Evolutionary conservation across 345 rosid genomes (phyloP).

Genomic region (Euphorbia lathyris): DNA sequence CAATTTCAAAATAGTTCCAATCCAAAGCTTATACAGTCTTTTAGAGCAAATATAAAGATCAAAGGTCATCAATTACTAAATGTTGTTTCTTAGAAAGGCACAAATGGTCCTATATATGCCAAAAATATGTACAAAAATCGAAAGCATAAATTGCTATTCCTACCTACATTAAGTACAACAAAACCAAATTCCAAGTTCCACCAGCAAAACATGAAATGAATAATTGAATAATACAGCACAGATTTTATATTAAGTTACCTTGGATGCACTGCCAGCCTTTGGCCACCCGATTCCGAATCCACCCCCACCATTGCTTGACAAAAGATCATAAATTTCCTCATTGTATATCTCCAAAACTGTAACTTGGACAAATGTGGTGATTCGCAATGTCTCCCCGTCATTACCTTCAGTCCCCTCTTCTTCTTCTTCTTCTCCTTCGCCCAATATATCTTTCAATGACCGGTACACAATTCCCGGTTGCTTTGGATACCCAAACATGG

Average conservation of each 20-base stretch:
- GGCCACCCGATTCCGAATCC: constrained; percentile 82
- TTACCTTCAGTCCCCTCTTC: constrained; percentile 36
- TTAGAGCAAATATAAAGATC: too few species aligned
- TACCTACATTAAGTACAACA: not conserved
- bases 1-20: not conserved
- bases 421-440: constrained; percentile 49
- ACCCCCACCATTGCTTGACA: constrained; percentile 56
- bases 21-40: too few species aligned
- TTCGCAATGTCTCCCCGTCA: constrained; percentile 29
- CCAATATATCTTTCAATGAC: constrained; percentile 68
- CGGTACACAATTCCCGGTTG: constrained; percentile 87
- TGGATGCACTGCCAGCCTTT: constrained; percentile 61
- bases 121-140: too few species aligned
- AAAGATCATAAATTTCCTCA: constrained; percentile 90
- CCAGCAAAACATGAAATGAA: not conserved
- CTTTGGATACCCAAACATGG: constrained; percentile 89
- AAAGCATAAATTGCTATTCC: not conserved
- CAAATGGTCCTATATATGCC: not conserved
- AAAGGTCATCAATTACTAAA: too few species aligned
- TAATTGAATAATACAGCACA: not conserved
- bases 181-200: not conserved
- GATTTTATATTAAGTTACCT: constrained; percentile 34
- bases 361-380: constrained; percentile 71
- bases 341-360: constrained; percentile 90
- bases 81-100: not conserved